Evolutionary conservation across 352 stramenopile species (phyloP).

Genomic region (Phytophthora cryptogea): DNA sequence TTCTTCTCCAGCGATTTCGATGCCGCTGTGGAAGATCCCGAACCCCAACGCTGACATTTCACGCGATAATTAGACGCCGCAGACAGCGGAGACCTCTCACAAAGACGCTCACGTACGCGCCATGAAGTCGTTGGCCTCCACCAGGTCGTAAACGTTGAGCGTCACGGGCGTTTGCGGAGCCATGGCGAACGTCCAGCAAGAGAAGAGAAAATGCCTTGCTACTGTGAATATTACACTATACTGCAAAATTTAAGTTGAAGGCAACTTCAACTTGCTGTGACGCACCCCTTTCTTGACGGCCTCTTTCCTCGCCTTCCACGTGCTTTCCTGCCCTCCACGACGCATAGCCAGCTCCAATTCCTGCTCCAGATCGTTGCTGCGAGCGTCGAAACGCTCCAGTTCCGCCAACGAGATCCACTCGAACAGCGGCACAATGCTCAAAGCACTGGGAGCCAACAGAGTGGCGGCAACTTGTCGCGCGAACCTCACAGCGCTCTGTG

Average conservation of each 20-base stretch:
- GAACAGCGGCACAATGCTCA: slow-evolving; percentile 80
- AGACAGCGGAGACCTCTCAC: background rate
- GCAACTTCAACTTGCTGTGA: slow-evolving; percentile 17
- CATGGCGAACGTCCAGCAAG: slow-evolving; percentile 38
- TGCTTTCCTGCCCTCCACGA: slow-evolving; percentile 40
- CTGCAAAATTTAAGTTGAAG: slow-evolving; percentile 5
- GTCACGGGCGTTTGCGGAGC: slow-evolving; percentile 68
- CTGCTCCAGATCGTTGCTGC: slow-evolving; percentile 63
- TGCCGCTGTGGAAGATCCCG: slow-evolving; percentile 91
- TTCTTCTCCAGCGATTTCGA: slow-evolving; percentile 92
- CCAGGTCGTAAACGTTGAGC: slow-evolving; percentile 94
- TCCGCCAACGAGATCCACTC: slow-evolving; percentile 75
- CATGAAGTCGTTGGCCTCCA: slow-evolving; percentile 90
- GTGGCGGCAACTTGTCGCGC: slow-evolving; percentile 56
- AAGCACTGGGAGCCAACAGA: slow-evolving; percentile 43
- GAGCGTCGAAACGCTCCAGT: slow-evolving; percentile 73
- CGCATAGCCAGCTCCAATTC: slow-evolving; percentile 59
- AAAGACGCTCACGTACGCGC: slow-evolving; percentile 45
- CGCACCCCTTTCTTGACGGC: slow-evolving; percentile 54
- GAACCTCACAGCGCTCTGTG: slow-evolving; percentile 78
- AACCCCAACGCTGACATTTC: slow-evolving; percentile 65
- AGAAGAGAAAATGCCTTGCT: slow-evolving; percentile 5
- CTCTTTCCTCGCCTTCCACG: slow-evolving; percentile 74
- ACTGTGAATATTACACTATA: slow-evolving; percentile 14
- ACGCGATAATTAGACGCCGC: slow-evolving; percentile 7